phyloP scores from a whole-genome alignment of 148 eudicot genomes.

The Rheum nobile region DNA sequence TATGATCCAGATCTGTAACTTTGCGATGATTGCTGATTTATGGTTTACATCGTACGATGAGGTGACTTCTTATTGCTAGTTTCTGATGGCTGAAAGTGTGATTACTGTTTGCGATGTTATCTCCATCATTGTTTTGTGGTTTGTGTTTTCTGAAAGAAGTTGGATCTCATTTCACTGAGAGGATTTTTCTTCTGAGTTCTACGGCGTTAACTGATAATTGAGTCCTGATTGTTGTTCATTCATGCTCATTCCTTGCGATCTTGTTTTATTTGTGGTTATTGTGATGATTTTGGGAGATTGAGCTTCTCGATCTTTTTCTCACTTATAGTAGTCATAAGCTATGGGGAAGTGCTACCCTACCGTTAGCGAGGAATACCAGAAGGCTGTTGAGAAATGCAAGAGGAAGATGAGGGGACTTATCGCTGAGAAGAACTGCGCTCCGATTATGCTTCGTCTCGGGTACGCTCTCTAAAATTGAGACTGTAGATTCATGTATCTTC shows the following conservation, averaged over 20 bases:
- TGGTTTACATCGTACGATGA: not conserved
- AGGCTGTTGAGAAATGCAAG: constrained; percentile 35
- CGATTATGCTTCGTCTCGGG: constrained; percentile 45
- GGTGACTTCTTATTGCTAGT: not conserved
- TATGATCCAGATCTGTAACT: not conserved
- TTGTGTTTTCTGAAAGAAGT: not conserved
- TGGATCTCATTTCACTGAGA: not conserved
- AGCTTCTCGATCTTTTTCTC: not conserved
- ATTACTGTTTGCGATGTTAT: not conserved
- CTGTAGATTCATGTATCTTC: not conserved
- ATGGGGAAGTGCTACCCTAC: constrained; percentile 40
- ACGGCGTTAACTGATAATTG: not conserved
- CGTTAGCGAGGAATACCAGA: constrained; percentile 37
- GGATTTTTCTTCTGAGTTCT: not conserved
- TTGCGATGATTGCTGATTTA: not conserved
- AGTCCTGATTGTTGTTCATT: not conserved
- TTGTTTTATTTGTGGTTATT: not conserved
- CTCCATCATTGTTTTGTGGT: not conserved
- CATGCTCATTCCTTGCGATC: not conserved
- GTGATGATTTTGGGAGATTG: not conserved
- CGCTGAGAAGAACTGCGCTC: constrained; percentile 40
- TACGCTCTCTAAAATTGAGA: not conserved
- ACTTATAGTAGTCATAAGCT: not conserved
- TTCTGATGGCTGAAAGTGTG: not conserved
- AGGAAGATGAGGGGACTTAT: constrained; percentile 36